phyloP scores from a whole-genome alignment of 2,329 filamentous ascomycete species.

The Spiromastix sp. region DNA sequence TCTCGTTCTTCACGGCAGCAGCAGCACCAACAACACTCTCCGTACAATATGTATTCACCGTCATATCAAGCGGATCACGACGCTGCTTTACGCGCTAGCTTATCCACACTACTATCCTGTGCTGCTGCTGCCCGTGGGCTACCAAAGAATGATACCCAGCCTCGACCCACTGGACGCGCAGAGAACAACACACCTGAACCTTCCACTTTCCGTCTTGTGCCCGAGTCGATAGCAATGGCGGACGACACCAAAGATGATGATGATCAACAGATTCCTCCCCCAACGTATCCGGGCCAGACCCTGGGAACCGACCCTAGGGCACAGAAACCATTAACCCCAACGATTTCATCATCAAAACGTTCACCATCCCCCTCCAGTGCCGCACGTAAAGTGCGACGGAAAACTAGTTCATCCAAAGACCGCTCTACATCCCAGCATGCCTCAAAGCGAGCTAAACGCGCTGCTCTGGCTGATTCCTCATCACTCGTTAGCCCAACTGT shows the following conservation, averaged over 20 bases:
- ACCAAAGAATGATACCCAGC: constrained; percentile 46
- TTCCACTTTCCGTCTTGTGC: constrained; percentile 46
- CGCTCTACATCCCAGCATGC: constrained; percentile 25
- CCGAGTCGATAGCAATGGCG: constrained; percentile 47
- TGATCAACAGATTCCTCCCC: constrained; percentile 10
- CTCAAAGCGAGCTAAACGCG: constrained; percentile 27
- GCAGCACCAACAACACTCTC: constrained; percentile 40
- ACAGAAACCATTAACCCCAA: not conserved
- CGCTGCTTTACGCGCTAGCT: constrained; percentile 77
- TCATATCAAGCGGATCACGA: constrained; percentile 81
- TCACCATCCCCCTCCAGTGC: constrained; percentile 15
- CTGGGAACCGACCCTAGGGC: not conserved
- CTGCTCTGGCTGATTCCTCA: constrained; percentile 20
- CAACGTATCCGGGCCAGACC: not conserved
- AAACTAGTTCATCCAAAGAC: constrained; percentile 28
- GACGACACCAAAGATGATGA: constrained; percentile 12
- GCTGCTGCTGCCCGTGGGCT: constrained; percentile 79
- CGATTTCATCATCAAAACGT: constrained; percentile 9
- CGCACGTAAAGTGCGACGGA: constrained; percentile 13
- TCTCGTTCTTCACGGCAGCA: constrained; percentile 30
- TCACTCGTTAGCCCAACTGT: constrained; percentile 45
- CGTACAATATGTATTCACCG: constrained; percentile 61
- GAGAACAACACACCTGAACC: constrained; percentile 39
- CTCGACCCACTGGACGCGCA: constrained; percentile 15
- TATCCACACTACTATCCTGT: constrained; percentile 93